phyloP scores from a whole-genome alignment of 257 asterid species.

The Solanum sitiens region DNA sequence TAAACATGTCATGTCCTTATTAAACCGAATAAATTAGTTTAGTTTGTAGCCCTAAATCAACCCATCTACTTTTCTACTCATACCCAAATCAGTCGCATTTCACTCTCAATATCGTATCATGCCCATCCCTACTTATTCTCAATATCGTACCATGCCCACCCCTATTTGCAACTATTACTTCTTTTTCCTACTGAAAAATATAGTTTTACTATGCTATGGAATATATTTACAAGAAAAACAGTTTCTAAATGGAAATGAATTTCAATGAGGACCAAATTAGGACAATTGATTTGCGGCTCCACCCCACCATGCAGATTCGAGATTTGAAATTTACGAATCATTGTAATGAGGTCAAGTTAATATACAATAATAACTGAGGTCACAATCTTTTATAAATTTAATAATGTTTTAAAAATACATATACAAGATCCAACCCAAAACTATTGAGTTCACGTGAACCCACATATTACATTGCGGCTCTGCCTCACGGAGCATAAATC shows the following conservation, averaged over 20 bases:
- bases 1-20: background rate
- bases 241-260: background rate
- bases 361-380: background rate
- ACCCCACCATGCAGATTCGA: background rate
- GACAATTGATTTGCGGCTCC: background rate
- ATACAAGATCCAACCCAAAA: background rate
- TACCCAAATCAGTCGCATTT: no score
- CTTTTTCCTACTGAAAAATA: background rate
- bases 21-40: no score
- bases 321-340: background rate
- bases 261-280: background rate
- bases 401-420: background rate
- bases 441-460: background rate
- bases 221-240: background rate
- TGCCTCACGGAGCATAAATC: background rate
- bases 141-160: background rate
- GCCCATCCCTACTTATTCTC: no score
- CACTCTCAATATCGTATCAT: background rate
- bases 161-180: background rate
- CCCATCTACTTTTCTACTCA: background rate
- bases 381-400: background rate
- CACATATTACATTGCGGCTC: background rate
- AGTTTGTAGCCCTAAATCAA: background rate
- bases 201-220: background rate
- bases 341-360: background rate